Conservation (phyloP, 176 grass and related monocot species). For the Raddia guianensis region DNA sequence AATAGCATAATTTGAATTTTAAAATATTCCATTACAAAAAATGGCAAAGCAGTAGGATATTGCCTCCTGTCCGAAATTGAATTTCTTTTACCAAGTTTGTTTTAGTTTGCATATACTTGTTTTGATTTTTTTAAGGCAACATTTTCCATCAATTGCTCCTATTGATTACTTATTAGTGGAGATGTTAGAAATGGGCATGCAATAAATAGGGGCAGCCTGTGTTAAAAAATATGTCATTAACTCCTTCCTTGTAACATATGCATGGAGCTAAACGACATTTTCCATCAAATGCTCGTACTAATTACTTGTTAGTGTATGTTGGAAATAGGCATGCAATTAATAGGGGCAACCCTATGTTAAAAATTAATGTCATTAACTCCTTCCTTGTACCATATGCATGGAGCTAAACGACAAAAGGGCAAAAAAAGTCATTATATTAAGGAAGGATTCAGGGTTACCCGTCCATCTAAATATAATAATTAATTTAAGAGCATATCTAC, state of each 20-base stretch:
- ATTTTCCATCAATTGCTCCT: neutral
- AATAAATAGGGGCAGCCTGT: conserved; percentile 4
- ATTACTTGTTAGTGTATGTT: neutral
- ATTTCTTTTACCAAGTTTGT: neutral
- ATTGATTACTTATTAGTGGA: neutral
- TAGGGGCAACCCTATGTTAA: conserved; percentile 20
- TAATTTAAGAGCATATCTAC: conserved; percentile 2
- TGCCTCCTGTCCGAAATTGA: neutral
- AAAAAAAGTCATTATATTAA: neutral
- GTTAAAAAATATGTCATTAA: conserved; percentile 13
- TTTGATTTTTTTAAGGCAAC: conserved; percentile 9
- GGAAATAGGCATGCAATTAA: conserved; percentile 5
- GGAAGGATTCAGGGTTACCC: neutral
- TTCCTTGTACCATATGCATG: neutral
- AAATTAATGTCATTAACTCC: neutral
- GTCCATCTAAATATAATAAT: conserved; percentile 26
- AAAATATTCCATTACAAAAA: conserved; percentile 16
- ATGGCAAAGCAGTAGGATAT: neutral
- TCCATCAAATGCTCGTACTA: neutral
- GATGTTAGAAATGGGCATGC: conserved; percentile 6
- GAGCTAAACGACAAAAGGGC: conserved; percentile 6
- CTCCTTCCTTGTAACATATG: neutral
- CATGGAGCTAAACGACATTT: conserved; percentile 10
- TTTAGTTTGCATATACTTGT: neutral
- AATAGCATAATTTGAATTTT: conserved; percentile 24